Conservation (phyloP, 2,329 filamentous ascomycete species). For the Akanthomyces uredinophilus region DNA sequence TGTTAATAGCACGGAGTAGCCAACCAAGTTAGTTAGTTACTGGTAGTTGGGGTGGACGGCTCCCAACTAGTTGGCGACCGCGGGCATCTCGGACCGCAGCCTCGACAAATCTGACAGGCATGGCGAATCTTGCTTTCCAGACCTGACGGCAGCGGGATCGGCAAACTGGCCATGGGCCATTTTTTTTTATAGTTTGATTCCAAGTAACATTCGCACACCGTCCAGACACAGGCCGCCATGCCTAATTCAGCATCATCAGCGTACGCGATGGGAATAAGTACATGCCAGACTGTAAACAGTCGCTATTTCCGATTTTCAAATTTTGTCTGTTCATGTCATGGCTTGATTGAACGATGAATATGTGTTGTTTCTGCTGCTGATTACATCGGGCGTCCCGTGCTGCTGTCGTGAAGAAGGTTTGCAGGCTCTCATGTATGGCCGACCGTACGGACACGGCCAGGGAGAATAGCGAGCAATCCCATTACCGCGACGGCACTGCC, state of each 20-base stretch:
- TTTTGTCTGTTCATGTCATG: too few relatives aligned
- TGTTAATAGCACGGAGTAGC: too few relatives aligned
- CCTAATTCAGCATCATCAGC: not conserved
- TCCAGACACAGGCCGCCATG: not conserved
- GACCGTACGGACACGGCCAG: too few relatives aligned
- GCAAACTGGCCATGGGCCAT: not conserved
- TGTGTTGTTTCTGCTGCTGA: too few relatives aligned
- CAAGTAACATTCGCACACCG: not conserved
- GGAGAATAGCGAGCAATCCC: too few relatives aligned
- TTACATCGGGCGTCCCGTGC: too few relatives aligned
- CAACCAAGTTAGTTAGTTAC: not conserved
- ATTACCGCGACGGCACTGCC: too few relatives aligned
- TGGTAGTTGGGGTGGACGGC: too few relatives aligned
- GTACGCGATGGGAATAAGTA: constrained; percentile 5
- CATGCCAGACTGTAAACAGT: not conserved
- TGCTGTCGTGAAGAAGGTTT: too few relatives aligned
- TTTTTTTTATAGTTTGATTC: not conserved
- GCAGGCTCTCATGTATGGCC: too few relatives aligned
- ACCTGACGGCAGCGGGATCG: not conserved
- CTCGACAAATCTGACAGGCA: constrained; percentile 6
- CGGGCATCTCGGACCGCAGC: not conserved
- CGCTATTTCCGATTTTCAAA: not conserved
- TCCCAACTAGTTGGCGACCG: too few relatives aligned
- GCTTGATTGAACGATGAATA: too few relatives aligned
- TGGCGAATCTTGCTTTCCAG: not conserved